Evolutionary conservation across 345 rosid species (phyloP).

Genomic region (Pugionium dolabratum): DNA sequence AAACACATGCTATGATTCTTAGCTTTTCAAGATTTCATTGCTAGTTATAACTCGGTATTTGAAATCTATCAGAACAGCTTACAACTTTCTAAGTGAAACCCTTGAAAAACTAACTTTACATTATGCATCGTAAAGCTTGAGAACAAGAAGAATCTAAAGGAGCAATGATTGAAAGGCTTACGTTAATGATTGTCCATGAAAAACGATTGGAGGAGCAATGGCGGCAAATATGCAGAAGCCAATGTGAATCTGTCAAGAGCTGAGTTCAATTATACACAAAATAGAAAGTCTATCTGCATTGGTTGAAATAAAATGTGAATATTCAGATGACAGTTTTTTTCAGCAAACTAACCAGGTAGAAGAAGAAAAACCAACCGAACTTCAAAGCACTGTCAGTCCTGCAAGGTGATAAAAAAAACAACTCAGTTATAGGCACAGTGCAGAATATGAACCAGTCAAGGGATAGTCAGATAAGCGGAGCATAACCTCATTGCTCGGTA

Average conservation of each 20-base stretch:
- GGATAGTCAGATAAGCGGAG: no score
- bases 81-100: neutral
- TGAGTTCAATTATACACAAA: slow-evolving; percentile 20
- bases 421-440: no score
- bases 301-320: neutral
- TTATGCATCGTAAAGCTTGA: no score
- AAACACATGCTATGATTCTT: no score
- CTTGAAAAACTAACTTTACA: neutral
- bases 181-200: slow-evolving; percentile 94
- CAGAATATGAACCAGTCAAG: no score
- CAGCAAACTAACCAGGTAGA: slow-evolving; percentile 80
- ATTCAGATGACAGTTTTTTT: no score
- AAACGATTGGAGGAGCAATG: slow-evolving; percentile 94
- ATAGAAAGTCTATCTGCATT: slow-evolving; percentile 1
- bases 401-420: slow-evolving; percentile 44
- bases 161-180: slow-evolving; percentile 48
- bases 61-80: no score
- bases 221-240: slow-evolving; percentile 97
- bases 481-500: slow-evolving; percentile 91
- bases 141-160: slow-evolving; percentile 20
- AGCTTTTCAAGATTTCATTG: no score
- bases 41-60: no score
- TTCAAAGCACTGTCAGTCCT: slow-evolving; percentile 98
- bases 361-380: slow-evolving; percentile 92
- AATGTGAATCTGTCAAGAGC: slow-evolving; percentile 70